Evolutionary conservation across 768 basidiomycete species (phyloP).

Genomic region (Rhizopogon roseolus): DNA sequence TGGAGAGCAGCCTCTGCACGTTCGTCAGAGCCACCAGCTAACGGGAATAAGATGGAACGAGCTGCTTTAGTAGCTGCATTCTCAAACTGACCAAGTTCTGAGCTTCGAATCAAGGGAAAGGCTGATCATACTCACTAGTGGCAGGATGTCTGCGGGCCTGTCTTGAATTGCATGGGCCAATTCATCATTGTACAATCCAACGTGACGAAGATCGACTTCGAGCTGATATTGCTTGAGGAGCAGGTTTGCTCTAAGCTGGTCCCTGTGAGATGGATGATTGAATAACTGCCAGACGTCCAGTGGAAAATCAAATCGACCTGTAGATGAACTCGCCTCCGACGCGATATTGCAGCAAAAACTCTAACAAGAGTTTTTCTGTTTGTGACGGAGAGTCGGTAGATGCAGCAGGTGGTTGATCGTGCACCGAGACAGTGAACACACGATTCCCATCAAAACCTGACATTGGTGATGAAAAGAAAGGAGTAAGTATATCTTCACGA

Average conservation of each 20-base stretch:
- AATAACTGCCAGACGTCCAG: background rate
- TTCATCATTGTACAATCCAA: conserved; percentile 88
- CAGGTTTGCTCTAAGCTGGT: conserved; percentile 85
- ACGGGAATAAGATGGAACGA: conserved; percentile 76
- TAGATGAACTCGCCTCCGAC: conserved; percentile 91
- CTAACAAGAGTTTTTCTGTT: conserved; percentile 72
- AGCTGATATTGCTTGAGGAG: conserved; percentile 85
- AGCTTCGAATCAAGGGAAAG: background rate
- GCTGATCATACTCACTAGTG: conserved; percentile 52
- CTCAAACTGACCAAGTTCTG: conserved; percentile 64
- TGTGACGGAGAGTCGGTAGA: conserved; percentile 74
- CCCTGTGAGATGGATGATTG: conserved; percentile 36
- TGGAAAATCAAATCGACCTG: conserved; percentile 45
- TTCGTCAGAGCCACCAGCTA: conserved; percentile 47
- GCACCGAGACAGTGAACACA: conserved; percentile 77
- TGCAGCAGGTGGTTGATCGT: conserved; percentile 51
- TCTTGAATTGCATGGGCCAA: conserved; percentile 89
- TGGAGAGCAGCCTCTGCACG: conserved; percentile 42
- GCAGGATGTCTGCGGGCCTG: conserved; percentile 82
- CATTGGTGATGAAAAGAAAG: conserved; percentile 39
- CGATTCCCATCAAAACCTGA: conserved; percentile 84
- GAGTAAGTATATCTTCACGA: background rate
- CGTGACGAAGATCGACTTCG: conserved; percentile 77
- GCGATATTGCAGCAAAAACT: conserved; percentile 86
- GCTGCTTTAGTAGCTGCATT: conserved; percentile 85